Percentiles rank a stretch among this genome's conserved stretches.
phyloP scores from a whole-genome alignment of 768 basidiomycete species.

The Pleurotus giganteus region DNA sequence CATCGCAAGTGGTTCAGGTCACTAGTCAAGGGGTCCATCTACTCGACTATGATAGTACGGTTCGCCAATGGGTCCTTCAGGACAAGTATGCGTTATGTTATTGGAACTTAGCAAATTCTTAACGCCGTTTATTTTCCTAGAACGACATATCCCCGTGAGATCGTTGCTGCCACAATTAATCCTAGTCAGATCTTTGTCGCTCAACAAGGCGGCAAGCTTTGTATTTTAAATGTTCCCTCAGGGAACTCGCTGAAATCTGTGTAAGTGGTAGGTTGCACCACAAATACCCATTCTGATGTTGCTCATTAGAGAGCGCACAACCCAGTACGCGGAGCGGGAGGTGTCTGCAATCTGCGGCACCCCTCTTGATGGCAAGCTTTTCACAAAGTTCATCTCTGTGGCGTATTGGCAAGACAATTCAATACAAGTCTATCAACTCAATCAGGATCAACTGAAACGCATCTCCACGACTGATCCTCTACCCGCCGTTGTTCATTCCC shows the following conservation, averaged over 20 bases:
- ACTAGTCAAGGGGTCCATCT: conserved; percentile 55
- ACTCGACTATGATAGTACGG: conserved; percentile 49
- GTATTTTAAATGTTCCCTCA: conserved; percentile 47
- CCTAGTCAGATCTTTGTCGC: conserved; percentile 66
- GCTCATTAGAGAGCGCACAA: conserved; percentile 15
- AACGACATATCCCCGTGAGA: conserved; percentile 28
- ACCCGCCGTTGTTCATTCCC: conserved; percentile 45
- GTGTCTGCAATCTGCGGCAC: conserved; percentile 71
- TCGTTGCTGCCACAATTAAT: conserved; percentile 71
- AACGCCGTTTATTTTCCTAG: background rate
- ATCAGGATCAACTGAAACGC: conserved; percentile 21
- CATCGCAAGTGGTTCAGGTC: conserved; percentile 70
- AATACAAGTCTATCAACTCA: conserved; percentile 52
- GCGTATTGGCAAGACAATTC: conserved; percentile 74
- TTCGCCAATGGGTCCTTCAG: conserved; percentile 31
- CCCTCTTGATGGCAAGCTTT: conserved; percentile 50
- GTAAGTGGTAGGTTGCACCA: background rate
- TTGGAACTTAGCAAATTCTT: background rate
- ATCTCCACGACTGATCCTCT: conserved; percentile 35
- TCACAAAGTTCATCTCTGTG: conserved; percentile 52
- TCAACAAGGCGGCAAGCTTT: conserved; percentile 49
- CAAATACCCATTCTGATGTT: background rate
- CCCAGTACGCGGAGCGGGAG: conserved; percentile 31
- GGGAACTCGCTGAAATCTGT: conserved; percentile 27
- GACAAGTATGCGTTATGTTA: background rate